Evolutionary conservation across 225 moss, liverwort and hornwort species (phyloP).

Genomic region (Lunularia cruciata): DNA sequence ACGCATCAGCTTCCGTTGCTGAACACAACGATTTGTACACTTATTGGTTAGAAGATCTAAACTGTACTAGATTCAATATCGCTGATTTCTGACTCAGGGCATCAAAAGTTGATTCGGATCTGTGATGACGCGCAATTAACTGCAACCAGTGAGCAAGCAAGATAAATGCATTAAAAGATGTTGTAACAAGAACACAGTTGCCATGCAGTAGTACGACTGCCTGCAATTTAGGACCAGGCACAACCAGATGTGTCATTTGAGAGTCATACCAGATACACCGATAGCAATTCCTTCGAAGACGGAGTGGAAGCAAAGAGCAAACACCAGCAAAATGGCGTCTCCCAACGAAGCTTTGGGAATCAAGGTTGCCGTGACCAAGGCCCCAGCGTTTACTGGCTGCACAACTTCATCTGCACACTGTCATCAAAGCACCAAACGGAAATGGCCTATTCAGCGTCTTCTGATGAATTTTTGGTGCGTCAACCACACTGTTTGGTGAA

Average conservation of each 20-base stretch:
- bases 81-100: no score
- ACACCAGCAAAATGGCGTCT: constrained; percentile 63
- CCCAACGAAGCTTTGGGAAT: constrained; percentile 51
- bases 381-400: background rate
- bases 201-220: no score
- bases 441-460: no score
- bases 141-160: no score
- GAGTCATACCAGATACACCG: constrained; percentile 56
- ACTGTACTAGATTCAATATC: background rate
- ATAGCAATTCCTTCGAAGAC: constrained; percentile 91
- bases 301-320: constrained; percentile 91
- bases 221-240: no score
- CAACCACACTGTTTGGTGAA: no score
- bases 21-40: constrained; percentile 19
- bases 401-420: background rate
- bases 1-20: constrained; percentile 50
- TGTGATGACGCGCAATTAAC: no score
- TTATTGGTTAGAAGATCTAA: background rate
- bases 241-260: no score
- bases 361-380: constrained; percentile 41
- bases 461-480: no score
- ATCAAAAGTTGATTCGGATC: no score
- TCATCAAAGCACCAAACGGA: background rate
- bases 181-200: no score
- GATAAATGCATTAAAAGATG: no score